Percentiles rank a stretch among this genome's conserved stretches.
phyloP scores from a whole-genome alignment of 192 early-diverging fungal species.

The Rhizophagus prolifer region DNA sequence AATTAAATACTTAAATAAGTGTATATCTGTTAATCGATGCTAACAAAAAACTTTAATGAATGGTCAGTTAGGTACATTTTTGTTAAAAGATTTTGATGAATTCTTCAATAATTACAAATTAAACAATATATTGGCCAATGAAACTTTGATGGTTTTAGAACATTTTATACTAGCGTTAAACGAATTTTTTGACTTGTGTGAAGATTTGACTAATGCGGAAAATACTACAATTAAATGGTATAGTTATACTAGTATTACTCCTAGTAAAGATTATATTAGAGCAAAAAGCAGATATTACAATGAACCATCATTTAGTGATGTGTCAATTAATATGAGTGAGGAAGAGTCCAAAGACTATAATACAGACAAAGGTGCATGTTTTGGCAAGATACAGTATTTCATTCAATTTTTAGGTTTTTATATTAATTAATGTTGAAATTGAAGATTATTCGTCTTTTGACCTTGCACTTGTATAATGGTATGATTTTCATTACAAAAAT shows the following conservation, averaged over 20 bases:
- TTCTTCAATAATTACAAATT: not conserved
- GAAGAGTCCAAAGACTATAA: not conserved
- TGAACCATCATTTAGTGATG: constrained; percentile 15
- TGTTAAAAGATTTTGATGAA: not conserved
- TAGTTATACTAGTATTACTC: not conserved
- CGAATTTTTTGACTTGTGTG: not conserved
- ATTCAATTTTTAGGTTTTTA: not conserved
- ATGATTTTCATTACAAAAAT: not conserved
- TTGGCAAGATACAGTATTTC: constrained; percentile 6
- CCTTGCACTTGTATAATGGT: too few species aligned
- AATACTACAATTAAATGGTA: not conserved
- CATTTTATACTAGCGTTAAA: not conserved
- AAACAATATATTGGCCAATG: not conserved
- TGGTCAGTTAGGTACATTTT: not conserved
- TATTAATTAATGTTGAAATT: not conserved
- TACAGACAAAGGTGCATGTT: constrained; percentile 9
- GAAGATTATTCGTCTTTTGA: not conserved
- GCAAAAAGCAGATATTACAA: not conserved
- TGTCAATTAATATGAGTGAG: not conserved
- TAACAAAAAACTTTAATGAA: not conserved
- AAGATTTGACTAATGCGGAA: not conserved
- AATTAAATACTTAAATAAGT: too few species aligned
- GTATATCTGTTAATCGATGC: too few species aligned
- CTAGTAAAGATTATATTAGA: constrained; percentile 13
- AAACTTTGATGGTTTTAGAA: not conserved